These are phyloP conservation scores for Usnea hakonensis DNA, from an alignment of 495 filamentous ascomycete species.

Conservation along the genomic window DNA sequence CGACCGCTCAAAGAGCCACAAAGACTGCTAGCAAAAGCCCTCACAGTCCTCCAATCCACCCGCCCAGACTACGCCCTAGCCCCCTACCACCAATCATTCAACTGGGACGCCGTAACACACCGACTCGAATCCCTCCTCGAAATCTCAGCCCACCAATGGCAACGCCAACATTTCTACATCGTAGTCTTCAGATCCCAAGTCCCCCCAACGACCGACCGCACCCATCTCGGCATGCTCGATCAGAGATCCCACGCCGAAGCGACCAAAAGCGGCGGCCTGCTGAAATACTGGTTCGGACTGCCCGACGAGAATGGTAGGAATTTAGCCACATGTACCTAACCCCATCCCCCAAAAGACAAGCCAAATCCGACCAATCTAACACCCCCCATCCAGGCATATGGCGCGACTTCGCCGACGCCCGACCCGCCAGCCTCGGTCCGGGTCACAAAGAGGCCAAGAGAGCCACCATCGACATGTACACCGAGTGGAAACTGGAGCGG, in stretches of 20 bases:
- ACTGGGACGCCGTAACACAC: conserved; percentile 59
- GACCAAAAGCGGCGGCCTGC: conserved; percentile 65
- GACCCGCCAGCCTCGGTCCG: conserved; percentile 55
- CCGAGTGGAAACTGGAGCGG: conserved; percentile 22
- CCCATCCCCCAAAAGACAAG: neutral
- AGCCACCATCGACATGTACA: conserved; percentile 22
- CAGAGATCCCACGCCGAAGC: conserved; percentile 71
- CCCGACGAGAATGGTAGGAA: conserved; percentile 59
- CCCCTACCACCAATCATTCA: conserved; percentile 66
- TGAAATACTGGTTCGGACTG: conserved; percentile 82
- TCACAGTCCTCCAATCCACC: conserved; percentile 53
- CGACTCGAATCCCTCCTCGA: conserved; percentile 36
- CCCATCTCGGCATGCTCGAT: conserved; percentile 60
- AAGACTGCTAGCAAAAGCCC: conserved; percentile 60
- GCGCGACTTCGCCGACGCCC: conserved; percentile 62
- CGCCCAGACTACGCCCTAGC: conserved; percentile 70
- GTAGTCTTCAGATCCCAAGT: conserved; percentile 74
- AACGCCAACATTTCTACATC: conserved; percentile 61
- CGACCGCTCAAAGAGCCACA: conserved; percentile 53
- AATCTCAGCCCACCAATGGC: conserved; percentile 49
- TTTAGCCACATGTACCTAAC: conserved; percentile 49
- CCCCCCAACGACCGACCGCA: conserved; percentile 49
- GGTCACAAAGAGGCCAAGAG: conserved; percentile 35
- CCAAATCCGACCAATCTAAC: conserved; percentile 4
- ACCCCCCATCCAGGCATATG: conserved; percentile 47